These are phyloP conservation scores for Rossbeevera mucosa DNA, from an alignment of 768 basidiomycete species.

Conservation along the genomic window DNA sequence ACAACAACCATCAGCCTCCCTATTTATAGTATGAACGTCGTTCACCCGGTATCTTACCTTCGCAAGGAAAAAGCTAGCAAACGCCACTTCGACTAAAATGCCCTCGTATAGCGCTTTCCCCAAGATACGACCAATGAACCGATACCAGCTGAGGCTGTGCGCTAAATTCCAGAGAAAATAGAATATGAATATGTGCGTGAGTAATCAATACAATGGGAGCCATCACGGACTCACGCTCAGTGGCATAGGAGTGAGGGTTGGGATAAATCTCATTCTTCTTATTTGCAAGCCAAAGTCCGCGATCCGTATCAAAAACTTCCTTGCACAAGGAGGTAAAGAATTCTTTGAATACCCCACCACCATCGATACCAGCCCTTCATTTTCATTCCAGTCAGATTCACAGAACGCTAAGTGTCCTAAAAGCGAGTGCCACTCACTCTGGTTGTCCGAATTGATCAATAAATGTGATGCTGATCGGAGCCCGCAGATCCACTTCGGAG, in stretches of 20 bases:
- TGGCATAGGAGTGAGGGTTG: conserved; percentile 88
- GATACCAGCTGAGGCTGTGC: conserved; percentile 87
- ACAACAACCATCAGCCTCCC: background rate
- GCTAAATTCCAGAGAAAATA: conserved; percentile 37
- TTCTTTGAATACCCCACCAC: conserved; percentile 97
- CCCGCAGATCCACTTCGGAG: conserved; percentile 71
- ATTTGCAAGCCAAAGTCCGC: conserved; percentile 90
- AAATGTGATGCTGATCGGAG: conserved; percentile 85
- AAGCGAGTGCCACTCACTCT: conserved; percentile 52
- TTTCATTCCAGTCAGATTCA: conserved; percentile 1
- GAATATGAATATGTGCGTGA: background rate
- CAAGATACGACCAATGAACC: conserved; percentile 87
- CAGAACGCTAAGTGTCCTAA: background rate
- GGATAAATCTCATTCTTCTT: conserved; percentile 94
- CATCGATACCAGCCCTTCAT: conserved; percentile 83
- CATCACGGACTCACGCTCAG: conserved; percentile 57
- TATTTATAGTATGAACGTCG: background rate
- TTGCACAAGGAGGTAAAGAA: conserved; percentile 90
- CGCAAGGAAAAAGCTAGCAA: conserved; percentile 91
- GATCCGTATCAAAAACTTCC: conserved; percentile 92
- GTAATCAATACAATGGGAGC: background rate
- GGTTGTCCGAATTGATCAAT: conserved; percentile 83
- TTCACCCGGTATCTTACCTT: conserved; percentile 47
- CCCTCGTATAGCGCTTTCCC: conserved; percentile 98
- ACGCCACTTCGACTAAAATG: conserved; percentile 90